Conservation (phyloP, 345 rosid species). For the Sisymbrium irio region DNA sequence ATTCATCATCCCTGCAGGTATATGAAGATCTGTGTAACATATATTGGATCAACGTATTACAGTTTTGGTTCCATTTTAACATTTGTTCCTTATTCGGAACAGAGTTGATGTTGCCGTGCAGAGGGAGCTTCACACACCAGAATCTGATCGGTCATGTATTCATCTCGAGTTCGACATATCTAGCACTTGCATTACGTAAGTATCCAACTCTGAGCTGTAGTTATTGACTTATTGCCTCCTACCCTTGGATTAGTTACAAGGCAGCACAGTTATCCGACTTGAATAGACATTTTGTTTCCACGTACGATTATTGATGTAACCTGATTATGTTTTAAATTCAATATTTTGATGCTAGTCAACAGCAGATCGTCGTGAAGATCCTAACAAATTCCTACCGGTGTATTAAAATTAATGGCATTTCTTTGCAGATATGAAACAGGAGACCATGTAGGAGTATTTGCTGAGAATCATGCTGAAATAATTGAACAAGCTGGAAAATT, state of each 20-base stretch:
- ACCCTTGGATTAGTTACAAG: too few relatives aligned
- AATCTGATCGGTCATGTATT: slow-evolving; percentile 89
- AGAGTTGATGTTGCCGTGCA: slow-evolving; percentile 74
- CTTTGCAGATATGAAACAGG: slow-evolving; percentile 85
- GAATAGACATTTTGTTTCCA: too few relatives aligned
- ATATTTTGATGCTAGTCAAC: not conserved
- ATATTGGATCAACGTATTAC: not conserved
- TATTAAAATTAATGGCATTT: not conserved
- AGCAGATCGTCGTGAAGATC: not conserved
- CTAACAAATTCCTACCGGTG: not conserved
- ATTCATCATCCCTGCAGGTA: slow-evolving; percentile 94
- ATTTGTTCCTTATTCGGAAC: slow-evolving; percentile 21
- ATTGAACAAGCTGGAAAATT: slow-evolving; percentile 73
- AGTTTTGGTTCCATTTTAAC: slow-evolving; percentile 34
- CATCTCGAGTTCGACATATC: slow-evolving; percentile 86
- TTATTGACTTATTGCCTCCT: too few relatives aligned
- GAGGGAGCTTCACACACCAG: slow-evolving; percentile 85
- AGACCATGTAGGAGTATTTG: slow-evolving; percentile 87
- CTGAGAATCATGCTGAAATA: slow-evolving; percentile 65
- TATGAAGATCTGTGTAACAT: not conserved
- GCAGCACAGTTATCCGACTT: too few relatives aligned
- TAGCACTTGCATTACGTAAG: slow-evolving; percentile 54
- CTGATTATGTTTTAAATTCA: too few relatives aligned
- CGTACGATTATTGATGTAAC: too few relatives aligned
- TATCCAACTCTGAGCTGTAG: too few relatives aligned